Evolutionary conservation across 139 green algal species (phyloP).

Genomic region (Haematococcus sp.): DNA sequence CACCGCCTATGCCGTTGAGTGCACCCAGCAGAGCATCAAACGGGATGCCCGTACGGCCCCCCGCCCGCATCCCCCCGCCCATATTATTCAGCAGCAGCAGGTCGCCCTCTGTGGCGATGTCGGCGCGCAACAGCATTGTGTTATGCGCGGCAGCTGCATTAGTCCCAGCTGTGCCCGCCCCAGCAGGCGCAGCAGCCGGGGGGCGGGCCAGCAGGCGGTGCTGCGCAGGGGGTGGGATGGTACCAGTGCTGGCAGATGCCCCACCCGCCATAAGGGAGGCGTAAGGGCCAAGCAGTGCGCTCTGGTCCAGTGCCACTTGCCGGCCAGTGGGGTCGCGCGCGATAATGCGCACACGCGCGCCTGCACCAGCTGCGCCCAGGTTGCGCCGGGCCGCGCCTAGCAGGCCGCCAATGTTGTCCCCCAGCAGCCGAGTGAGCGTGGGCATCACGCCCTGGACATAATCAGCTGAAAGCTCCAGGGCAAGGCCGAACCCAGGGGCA

Average conservation of each 20-base stretch:
- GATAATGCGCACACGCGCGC: constrained; percentile 2
- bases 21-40: no score
- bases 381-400: not conserved
- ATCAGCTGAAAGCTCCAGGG: not conserved
- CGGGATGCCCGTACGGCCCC: no score
- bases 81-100: no score
- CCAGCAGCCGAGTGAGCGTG: constrained; percentile 10
- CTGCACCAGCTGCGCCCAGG: not conserved
- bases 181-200: constrained; percentile 8
- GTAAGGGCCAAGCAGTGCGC: not conserved
- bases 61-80: no score
- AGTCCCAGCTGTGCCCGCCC: not conserved
- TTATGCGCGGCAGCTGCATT: not conserved
- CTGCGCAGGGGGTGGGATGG: constrained; percentile 11
- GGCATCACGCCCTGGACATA: not conserved
- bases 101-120: no score
- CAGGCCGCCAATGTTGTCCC: constrained; percentile 1
- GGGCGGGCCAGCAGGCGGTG: constrained; percentile 35
- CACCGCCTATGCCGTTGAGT: no score
- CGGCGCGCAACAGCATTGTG: no score
- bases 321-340: constrained; percentile 3
- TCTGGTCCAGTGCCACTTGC: constrained; percentile 2
- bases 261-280: no score
- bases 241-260: not conserved
- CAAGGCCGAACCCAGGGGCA: no score